phyloP scores from a whole-genome alignment of 441 rosid genomes.

The Euphorbia schlechtendalii region DNA sequence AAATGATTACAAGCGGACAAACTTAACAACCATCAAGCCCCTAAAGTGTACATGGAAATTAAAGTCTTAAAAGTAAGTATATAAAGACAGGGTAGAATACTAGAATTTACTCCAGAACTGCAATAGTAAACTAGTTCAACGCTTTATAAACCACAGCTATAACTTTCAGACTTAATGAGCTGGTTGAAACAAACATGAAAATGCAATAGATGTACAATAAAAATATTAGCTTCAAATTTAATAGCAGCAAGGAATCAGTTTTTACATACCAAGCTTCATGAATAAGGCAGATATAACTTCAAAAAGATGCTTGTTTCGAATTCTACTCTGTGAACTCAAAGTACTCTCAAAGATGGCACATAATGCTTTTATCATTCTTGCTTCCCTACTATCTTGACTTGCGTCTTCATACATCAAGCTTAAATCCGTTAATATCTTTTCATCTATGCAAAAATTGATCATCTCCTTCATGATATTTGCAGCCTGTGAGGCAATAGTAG shows the following conservation, averaged over 20 bases:
- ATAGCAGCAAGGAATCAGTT: slow-evolving; percentile 18
- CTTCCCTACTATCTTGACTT: slow-evolving; percentile 35
- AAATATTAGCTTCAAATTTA: not conserved
- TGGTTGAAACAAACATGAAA: not conserved
- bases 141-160: not conserved
- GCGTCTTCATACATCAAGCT: slow-evolving; percentile 30
- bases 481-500: slow-evolving; percentile 49
- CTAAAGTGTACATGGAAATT: not conserved
- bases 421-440: slow-evolving; percentile 23
- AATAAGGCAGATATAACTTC: slow-evolving; percentile 47
- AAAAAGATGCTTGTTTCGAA: slow-evolving; percentile 57
- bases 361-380: slow-evolving; percentile 35
- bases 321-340: slow-evolving; percentile 37
- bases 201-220: not conserved
- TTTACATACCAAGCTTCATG: slow-evolving; percentile 61
- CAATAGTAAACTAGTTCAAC: not conserved
- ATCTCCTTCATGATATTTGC: slow-evolving; percentile 52
- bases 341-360: slow-evolving; percentile 52
- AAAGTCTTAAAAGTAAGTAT: not conserved
- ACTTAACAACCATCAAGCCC: not conserved
- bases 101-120: not conserved
- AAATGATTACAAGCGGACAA: not conserved
- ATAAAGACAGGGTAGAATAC: not conserved
- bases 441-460: slow-evolving; percentile 41
- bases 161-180: not conserved